Conservation (phyloP, 2,329 filamentous ascomycete species). For the Zasmidium citrigriseum region DNA sequence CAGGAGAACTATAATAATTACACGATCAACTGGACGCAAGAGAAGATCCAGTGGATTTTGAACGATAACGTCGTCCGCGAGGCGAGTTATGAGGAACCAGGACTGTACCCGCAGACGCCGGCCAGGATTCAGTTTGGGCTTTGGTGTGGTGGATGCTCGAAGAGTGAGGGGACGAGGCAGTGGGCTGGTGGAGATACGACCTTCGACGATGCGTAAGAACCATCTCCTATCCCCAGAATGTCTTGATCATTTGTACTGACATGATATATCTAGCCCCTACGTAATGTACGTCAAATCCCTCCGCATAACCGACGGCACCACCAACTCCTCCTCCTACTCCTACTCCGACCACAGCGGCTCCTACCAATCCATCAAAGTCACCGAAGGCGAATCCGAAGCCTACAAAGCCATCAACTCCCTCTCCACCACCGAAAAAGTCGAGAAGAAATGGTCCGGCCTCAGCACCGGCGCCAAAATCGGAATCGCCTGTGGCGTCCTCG, state of each 20-base stretch:
- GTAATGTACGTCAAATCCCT: slow-evolving; percentile 38
- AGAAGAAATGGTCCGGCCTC: slow-evolving; percentile 45
- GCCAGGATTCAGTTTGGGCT: slow-evolving; percentile 69
- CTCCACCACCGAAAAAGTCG: slow-evolving; percentile 44
- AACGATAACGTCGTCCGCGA: slow-evolving; percentile 68
- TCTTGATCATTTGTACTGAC: not conserved
- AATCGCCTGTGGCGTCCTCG: slow-evolving; percentile 48
- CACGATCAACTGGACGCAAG: slow-evolving; percentile 69
- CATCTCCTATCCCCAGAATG: too few relatives aligned
- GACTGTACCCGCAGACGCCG: slow-evolving; percentile 70
- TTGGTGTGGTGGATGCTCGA: slow-evolving; percentile 88
- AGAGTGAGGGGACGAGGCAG: slow-evolving; percentile 50
- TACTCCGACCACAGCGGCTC: slow-evolving; percentile 43
- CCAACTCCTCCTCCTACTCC: slow-evolving; percentile 40
- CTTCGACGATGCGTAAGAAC: slow-evolving; percentile 33
- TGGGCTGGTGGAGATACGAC: slow-evolving; percentile 41
- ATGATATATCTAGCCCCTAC: slow-evolving; percentile 32
- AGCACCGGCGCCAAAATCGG: slow-evolving; percentile 51
- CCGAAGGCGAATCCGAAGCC: slow-evolving; percentile 29
- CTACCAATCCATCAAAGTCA: slow-evolving; percentile 49
- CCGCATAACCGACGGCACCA: slow-evolving; percentile 36
- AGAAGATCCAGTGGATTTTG: slow-evolving; percentile 67
- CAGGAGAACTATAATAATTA: slow-evolving; percentile 67
- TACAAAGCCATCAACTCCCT: slow-evolving; percentile 40
- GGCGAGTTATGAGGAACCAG: slow-evolving; percentile 45